These are phyloP conservation scores for Yarrowia hollandica DNA, from an alignment of 805 yeast genomes.

Conservation along the genomic window DNA sequence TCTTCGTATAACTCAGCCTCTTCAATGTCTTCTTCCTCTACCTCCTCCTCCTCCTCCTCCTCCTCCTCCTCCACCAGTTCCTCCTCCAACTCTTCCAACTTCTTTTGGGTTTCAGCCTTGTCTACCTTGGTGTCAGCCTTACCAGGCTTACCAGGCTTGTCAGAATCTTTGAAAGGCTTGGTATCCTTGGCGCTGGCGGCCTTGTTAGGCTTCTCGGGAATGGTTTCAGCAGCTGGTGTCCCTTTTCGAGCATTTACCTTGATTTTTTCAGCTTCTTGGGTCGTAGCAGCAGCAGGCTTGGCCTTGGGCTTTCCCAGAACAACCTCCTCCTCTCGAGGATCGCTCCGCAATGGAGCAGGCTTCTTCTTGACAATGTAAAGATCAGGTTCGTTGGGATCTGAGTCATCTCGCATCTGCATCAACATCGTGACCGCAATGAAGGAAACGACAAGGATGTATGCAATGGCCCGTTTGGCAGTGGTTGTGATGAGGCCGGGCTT, in stretches of 20 bases:
- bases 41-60: slow-evolving; percentile 25
- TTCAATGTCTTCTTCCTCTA: slow-evolving; percentile 11
- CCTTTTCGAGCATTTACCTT: not conserved
- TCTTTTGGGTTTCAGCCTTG: not conserved
- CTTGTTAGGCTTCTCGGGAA: not conserved
- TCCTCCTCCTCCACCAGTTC: slow-evolving; percentile 12
- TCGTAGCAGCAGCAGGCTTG: not conserved
- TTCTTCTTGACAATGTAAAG: not conserved
- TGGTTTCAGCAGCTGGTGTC: not conserved
- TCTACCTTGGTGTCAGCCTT: not conserved
- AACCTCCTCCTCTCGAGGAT: slow-evolving; percentile 18
- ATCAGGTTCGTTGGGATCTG: slow-evolving; percentile 8
- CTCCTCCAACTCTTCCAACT: slow-evolving; percentile 2
- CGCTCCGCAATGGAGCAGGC: slow-evolving; percentile 12
- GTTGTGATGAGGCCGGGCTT: slow-evolving; percentile 18
- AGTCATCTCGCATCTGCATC: slow-evolving; percentile 7
- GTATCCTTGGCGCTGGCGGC: not conserved
- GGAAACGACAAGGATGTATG: slow-evolving; percentile 6
- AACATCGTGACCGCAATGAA: slow-evolving; percentile 2
- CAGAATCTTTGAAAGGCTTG: not conserved
- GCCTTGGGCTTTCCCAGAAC: slow-evolving; percentile 14
- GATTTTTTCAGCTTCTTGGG: not conserved
- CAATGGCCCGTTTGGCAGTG: slow-evolving; percentile 28
- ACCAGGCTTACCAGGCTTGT: not conserved
- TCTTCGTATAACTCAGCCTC: slow-evolving; percentile 6